Evolutionary conservation across 331 rosid species (phyloP), one percentile per base, ranked within the genome.

Genomic region (Acacia pycnantha): DNA sequence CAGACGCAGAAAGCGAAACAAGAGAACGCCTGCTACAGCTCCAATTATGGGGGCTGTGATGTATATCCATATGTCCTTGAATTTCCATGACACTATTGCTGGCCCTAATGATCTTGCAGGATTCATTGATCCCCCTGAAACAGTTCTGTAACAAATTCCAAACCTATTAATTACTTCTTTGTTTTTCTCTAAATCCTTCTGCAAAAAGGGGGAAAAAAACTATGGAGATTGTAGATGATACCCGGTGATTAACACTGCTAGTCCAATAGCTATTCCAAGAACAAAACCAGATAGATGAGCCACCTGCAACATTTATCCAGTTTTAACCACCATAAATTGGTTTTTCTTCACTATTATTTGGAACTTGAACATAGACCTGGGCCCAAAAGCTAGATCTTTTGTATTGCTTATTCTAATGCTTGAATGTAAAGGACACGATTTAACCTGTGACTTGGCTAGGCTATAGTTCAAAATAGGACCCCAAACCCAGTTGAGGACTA

Each of bases 71-170:
- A 91, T 82, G 84, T 84, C 84, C n/a, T 86, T 78, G 76, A 90
- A 94, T 82, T 92, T 84, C 90, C 95, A 87, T 66, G 98, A 73
- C 24, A 90, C 43, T 33, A 94, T 88, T 66, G 97, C 97, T 64
- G 97, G 97, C 31, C 98, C 97, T 22, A 94, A 53, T 46, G 97
- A 94, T 85, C 98, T 92, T 80, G 97, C 95, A 21, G 98, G 98
- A 68, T 92, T 94, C 98, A 94, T 78, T 73, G 97, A 92, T 76
- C 97, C 97, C 53, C 97, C 98, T 41, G 97, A 94, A 47, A 91
- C 85, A 4, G 98, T 94, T 24, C 98, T 92, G 82, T 81, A 83
- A 78, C 43, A 22, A 40, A 82, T 53, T 18, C 35, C 58, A 74
- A 21, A 58, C 8, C 6, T 59, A 56, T 47, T 74, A 21, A 26